phyloP scores from a whole-genome alignment of 1,284 basidiomycete genomes.

The Ceratobasidium sp. region DNA sequence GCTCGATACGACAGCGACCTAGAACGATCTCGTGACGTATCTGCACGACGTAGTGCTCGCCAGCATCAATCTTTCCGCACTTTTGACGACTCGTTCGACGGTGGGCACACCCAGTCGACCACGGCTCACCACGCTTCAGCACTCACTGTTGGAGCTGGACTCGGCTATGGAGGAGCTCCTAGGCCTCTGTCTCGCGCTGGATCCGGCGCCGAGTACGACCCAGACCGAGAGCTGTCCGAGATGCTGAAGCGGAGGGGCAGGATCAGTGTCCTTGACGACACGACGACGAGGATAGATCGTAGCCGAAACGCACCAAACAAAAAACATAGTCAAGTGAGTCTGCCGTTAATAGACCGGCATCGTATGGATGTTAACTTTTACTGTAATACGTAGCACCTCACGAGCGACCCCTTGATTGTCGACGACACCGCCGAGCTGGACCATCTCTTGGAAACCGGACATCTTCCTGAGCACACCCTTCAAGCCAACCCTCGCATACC shows the following conservation, averaged over 20 bases:
- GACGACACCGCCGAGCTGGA: conserved; percentile 72
- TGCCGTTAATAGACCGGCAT: conserved; percentile 23
- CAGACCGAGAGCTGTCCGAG: conserved; percentile 80
- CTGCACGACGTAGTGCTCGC: conserved; percentile 55
- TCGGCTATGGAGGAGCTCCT: conserved; percentile 61
- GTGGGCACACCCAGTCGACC: conserved; percentile 77
- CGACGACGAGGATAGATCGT: conserved; percentile 19
- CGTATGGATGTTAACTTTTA: conserved; percentile 21
- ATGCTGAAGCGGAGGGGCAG: conserved; percentile 54
- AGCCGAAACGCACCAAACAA: conserved; percentile 17
- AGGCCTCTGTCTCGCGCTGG: conserved; percentile 41
- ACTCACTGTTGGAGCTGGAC: conserved; percentile 84
- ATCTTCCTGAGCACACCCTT: conserved; percentile 59
- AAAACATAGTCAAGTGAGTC: conserved; percentile 65
- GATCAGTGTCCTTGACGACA: conserved; percentile 46
- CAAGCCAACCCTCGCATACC: conserved; percentile 61
- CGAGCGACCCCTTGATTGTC: conserved; percentile 65
- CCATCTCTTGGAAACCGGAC: conserved; percentile 65
- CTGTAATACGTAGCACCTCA: conserved; percentile 52
- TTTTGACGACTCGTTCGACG: conserved; percentile 60
- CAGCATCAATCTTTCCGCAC: conserved; percentile 73
- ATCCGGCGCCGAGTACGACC: conserved; percentile 81
- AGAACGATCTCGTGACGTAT: conserved; percentile 15
- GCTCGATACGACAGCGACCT: conserved; percentile 31
- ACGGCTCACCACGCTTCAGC: conserved; percentile 87